These are phyloP conservation scores for Aspergillus sp. DNA, from an alignment of 2,329 filamentous ascomycete genomes.

Conservation along the genomic window DNA sequence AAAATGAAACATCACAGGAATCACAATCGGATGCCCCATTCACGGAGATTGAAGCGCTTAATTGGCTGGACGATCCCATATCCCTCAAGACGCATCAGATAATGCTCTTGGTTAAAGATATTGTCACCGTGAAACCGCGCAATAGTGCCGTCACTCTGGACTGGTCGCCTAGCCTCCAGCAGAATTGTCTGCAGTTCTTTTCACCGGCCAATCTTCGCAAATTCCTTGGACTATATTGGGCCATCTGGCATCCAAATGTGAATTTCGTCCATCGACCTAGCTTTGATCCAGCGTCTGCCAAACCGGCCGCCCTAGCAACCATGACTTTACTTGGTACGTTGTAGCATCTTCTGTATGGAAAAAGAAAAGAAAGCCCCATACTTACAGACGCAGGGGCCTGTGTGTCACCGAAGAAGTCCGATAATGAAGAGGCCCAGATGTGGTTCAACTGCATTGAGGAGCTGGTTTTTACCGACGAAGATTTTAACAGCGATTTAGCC, in stretches of 20 bases:
- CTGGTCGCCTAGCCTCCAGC: conserved; percentile 27
- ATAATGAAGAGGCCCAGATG: conserved; percentile 23
- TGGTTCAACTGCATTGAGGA: conserved; percentile 35
- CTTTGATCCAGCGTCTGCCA: conserved; percentile 23
- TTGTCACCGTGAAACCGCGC: conserved; percentile 27
- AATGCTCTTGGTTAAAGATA: conserved; percentile 26
- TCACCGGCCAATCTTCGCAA: conserved; percentile 20
- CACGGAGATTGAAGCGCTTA: conserved; percentile 3
- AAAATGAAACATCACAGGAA: not conserved
- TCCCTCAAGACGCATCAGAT: conserved; percentile 31
- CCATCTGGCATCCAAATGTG: conserved; percentile 32
- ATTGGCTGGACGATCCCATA: conserved; percentile 25
- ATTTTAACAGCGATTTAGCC: conserved; percentile 24
- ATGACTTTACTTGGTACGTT: conserved; percentile 30
- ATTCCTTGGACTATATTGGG: conserved; percentile 30
- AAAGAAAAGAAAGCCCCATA: no score
- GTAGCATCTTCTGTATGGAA: no score
- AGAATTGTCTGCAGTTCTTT: conserved; percentile 16
- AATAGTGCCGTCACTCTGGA: conserved; percentile 27
- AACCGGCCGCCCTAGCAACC: conserved; percentile 24
- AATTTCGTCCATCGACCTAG: conserved; percentile 29
- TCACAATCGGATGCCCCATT: not conserved
- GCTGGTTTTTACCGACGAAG: conserved; percentile 31
- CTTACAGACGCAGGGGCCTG: conserved; percentile 8
- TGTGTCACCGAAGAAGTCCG: conserved; percentile 23